A percentile compares a stretch with the other conserved stretches of the same genome.
Conservation (phyloP, 805 yeast genomes). For the Ogataea pilisensis region DNA sequence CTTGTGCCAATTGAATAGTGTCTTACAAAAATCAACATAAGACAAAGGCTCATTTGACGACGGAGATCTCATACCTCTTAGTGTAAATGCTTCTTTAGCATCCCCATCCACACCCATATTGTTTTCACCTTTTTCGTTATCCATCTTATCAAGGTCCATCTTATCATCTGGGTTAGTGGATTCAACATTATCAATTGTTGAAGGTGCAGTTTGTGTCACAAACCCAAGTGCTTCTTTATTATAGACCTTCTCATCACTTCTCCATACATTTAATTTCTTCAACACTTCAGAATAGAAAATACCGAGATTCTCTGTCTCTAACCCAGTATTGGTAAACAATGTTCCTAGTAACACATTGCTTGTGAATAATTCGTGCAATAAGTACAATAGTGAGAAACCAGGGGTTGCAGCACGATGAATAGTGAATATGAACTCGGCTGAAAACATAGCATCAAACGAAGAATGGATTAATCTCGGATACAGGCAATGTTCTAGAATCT, state of each 20-base stretch:
- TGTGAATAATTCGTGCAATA: constrained; percentile 46
- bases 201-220: neutral
- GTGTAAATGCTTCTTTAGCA: neutral
- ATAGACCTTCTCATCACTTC: constrained; percentile 36
- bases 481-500: constrained; percentile 57
- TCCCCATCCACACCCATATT: constrained; percentile 4
- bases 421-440: constrained; percentile 55
- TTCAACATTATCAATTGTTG: too few relatives aligned
- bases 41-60: constrained; percentile 21
- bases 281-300: constrained; percentile 61
- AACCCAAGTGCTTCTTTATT: constrained; percentile 24
- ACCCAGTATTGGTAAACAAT: constrained; percentile 63
- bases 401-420: constrained; percentile 37
- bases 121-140: constrained; percentile 3
- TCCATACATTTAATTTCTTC: constrained; percentile 33
- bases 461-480: constrained; percentile 77
- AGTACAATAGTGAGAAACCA: constrained; percentile 35
- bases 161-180: constrained; percentile 6
- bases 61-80: constrained; percentile 16
- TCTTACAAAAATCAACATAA: constrained; percentile 35
- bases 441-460: constrained; percentile 73
- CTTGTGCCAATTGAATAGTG: constrained; percentile 54
- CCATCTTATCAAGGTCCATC: constrained; percentile 3
- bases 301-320: constrained; percentile 81
- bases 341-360: constrained; percentile 45